Evolutionary conservation across 129 eudicot genomes (phyloP).

Genomic region (Solidago caesia): DNA sequence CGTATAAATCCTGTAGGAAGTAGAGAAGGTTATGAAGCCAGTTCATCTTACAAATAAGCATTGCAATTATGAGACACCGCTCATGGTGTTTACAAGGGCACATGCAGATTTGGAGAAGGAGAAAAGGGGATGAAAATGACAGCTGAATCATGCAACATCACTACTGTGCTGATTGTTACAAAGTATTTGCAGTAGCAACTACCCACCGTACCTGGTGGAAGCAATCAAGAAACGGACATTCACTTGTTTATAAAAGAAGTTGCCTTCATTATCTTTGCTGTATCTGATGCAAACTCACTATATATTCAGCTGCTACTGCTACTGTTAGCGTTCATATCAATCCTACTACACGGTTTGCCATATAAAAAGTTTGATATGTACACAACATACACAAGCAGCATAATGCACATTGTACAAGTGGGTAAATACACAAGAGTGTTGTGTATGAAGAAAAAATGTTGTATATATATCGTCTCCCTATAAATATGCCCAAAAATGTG

Average conservation of each 20-base stretch:
- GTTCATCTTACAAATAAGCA: too few species aligned
- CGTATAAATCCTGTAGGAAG: too few species aligned
- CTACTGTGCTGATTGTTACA: not conserved
- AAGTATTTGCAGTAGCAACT: not conserved
- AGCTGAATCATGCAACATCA: conserved; percentile 1
- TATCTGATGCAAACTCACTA: conserved; percentile 33
- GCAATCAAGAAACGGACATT: conserved; percentile 8
- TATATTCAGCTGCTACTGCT: not conserved
- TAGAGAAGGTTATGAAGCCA: too few species aligned
- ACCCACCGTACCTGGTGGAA: conserved; percentile 17
- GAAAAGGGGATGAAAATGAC: conserved; percentile 5
- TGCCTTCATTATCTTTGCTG: conserved; percentile 27
- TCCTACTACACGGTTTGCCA: too few species aligned
- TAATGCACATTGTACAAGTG: too few species aligned
- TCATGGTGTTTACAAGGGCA: not conserved
- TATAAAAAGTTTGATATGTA: too few species aligned
- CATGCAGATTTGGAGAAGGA: not conserved
- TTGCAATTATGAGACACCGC: not conserved
- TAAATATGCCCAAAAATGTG: too few species aligned
- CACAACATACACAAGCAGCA: too few species aligned
- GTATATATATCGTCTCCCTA: too few species aligned
- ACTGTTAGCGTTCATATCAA: too few species aligned
- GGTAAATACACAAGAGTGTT: too few species aligned
- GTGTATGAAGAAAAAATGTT: too few species aligned
- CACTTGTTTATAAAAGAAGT: not conserved